Evolutionary conservation across 176 grass and related monocot species (phyloP).

Genomic region (Oryza rufipogon): DNA sequence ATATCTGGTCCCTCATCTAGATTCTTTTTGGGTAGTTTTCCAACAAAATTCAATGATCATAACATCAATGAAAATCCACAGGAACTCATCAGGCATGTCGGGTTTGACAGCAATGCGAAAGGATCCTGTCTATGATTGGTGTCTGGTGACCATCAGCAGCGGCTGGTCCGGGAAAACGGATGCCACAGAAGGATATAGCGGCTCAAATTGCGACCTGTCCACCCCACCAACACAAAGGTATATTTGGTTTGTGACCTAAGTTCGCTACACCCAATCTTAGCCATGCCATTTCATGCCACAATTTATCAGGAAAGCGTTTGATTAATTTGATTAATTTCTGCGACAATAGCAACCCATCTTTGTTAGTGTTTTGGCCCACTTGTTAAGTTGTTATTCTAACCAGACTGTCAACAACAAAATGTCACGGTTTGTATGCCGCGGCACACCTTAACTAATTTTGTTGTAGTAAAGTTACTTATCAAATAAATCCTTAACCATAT

Average conservation of each 20-base stretch:
- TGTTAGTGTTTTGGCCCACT: neutral
- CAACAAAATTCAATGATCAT: neutral
- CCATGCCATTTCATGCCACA: neutral
- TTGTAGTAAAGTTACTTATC: too few relatives aligned
- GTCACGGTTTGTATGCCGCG: too few relatives aligned
- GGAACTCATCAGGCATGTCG: neutral
- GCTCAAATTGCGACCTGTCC: neutral
- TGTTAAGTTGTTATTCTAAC: neutral
- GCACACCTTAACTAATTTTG: too few relatives aligned
- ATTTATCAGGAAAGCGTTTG: too few relatives aligned
- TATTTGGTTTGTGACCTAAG: too few relatives aligned
- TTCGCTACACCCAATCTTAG: too few relatives aligned
- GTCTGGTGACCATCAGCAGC: too few relatives aligned
- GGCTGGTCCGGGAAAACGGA: neutral
- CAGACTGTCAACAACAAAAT: neutral
- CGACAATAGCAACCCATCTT: neutral
- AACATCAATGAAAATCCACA: neutral
- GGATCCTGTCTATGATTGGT: neutral
- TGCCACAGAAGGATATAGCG: neutral
- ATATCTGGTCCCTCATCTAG: neutral
- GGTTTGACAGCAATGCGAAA: neutral
- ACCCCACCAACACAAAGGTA: too few relatives aligned
- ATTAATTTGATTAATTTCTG: neutral
- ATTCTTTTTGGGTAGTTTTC: conserved; percentile 16
- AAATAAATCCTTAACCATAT: too few relatives aligned